Conservation (phyloP, 768 basidiomycete genomes). For the Pleurotus giganteus region DNA sequence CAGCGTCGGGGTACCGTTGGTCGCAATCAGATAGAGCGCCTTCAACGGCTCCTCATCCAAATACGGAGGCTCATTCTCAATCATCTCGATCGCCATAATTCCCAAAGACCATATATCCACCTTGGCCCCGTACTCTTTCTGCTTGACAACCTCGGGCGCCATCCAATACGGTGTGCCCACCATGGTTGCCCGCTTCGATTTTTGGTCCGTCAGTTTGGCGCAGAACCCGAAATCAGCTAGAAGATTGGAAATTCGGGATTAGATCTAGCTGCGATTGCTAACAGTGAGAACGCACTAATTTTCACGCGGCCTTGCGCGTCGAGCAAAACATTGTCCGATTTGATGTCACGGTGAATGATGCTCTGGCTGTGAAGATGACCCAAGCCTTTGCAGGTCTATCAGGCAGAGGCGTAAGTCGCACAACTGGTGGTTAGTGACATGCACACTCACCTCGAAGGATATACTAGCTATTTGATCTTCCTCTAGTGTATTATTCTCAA, state of each 20-base stretch:
- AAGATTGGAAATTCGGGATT: constrained; percentile 2
- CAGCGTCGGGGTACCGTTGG: constrained; percentile 96
- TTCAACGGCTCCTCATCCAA: constrained; percentile 94
- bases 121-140: constrained; percentile 95
- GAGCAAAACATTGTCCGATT: constrained; percentile 93
- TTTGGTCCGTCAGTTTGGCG: constrained; percentile 93
- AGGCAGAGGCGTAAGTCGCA: background rate
- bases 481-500: constrained; percentile 93
- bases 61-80: constrained; percentile 96
- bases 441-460: constrained; percentile 72
- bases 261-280: background rate
- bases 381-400: constrained; percentile 91
- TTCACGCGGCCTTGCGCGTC: constrained; percentile 84
- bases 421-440: background rate
- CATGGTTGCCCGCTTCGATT: constrained; percentile 98
- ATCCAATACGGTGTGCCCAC: constrained; percentile 98
- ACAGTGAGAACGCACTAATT: background rate
- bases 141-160: constrained; percentile 98
- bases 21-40: constrained; percentile 93
- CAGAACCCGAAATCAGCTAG: constrained; percentile 96
- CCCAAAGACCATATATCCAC: constrained; percentile 97
- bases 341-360: constrained; percentile 97
- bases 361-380: constrained; percentile 90
- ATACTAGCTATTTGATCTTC: constrained; percentile 96
- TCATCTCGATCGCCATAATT: constrained; percentile 99